Conservation (phyloP, 1,139 yeast species). For the Yamadazyma sp. region DNA sequence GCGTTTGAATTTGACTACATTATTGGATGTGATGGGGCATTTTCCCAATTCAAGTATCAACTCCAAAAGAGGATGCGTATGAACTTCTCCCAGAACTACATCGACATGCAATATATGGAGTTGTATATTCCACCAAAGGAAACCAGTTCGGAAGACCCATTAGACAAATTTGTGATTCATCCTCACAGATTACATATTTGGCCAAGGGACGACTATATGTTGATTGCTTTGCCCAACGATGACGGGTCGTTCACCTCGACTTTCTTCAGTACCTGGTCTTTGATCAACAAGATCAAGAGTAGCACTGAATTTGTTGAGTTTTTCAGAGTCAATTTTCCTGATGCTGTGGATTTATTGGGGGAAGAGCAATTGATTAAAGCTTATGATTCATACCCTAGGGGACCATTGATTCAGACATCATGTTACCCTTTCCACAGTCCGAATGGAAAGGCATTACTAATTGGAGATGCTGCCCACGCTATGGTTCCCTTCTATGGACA, state of each 20-base stretch:
- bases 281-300: constrained; percentile 54
- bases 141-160: neutral
- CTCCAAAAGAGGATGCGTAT: constrained; percentile 67
- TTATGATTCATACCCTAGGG: constrained; percentile 65
- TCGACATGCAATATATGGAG: constrained; percentile 84
- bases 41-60: constrained; percentile 70
- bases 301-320: constrained; percentile 50
- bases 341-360: constrained; percentile 72
- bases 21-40: constrained; percentile 87
- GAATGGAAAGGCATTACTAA: constrained; percentile 60
- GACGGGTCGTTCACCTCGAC: constrained; percentile 92
- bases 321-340: constrained; percentile 65
- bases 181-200: constrained; percentile 87
- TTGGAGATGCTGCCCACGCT: constrained; percentile 95
- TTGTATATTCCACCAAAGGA: constrained; percentile 63
- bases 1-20: constrained; percentile 52
- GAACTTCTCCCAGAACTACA: constrained; percentile 73
- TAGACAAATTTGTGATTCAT: constrained; percentile 49
- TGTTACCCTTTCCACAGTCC: constrained; percentile 70
- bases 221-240: constrained; percentile 81
- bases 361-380: constrained; percentile 50
- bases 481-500: constrained; percentile 98
- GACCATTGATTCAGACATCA: constrained; percentile 67
- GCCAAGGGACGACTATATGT: constrained; percentile 87
- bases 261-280: constrained; percentile 76